Conservation (phyloP, 495 filamentous ascomycete genomes). For the Choiromyces venosus region DNA sequence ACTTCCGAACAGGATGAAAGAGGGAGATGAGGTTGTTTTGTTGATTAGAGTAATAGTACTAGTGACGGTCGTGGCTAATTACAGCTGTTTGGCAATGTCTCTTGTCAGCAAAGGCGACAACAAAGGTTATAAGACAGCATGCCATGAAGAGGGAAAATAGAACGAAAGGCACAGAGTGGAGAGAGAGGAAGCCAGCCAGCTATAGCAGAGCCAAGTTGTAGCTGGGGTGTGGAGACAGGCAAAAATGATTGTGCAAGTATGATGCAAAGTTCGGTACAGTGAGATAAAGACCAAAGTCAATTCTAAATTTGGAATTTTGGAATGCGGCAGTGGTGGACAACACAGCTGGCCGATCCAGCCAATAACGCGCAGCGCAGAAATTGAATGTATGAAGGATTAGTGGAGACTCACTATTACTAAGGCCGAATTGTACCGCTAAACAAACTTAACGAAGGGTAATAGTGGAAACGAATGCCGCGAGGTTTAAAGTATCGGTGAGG, state of each 20-base stretch:
- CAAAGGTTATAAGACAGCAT: slow-evolving; percentile 5
- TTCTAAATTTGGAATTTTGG: slow-evolving; percentile 28
- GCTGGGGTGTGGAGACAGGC: slow-evolving; percentile 5
- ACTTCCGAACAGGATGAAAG: slow-evolving; percentile 21
- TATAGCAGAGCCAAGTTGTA: slow-evolving; percentile 9
- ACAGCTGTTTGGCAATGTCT: slow-evolving; percentile 22
- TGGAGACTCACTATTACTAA: slow-evolving; percentile 35
- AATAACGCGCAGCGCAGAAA: slow-evolving; percentile 3
- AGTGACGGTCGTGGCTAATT: slow-evolving; percentile 35
- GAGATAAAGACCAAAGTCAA: slow-evolving; percentile 18
- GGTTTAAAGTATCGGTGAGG: neutral
- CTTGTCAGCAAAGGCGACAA: slow-evolving; percentile 26
- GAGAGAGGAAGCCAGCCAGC: slow-evolving; percentile 13
- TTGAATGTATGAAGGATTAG: slow-evolving; percentile 21
- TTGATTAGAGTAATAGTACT: slow-evolving; percentile 3
- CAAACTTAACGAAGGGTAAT: neutral
- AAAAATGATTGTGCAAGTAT: slow-evolving; percentile 20
- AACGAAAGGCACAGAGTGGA: slow-evolving; percentile 13
- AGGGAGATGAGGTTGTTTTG: slow-evolving; percentile 13
- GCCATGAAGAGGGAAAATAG: slow-evolving; percentile 20
- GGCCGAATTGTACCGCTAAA: slow-evolving; percentile 1
- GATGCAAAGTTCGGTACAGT: slow-evolving; percentile 16
- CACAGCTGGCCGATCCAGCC: neutral
- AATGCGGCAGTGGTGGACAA: slow-evolving; percentile 6
- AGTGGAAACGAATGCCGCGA: neutral